Evolutionary conservation across 768 basidiomycete genomes (phyloP), one percentile per base, ranked within the genome.

Genomic region (Mycena rosella): DNA sequence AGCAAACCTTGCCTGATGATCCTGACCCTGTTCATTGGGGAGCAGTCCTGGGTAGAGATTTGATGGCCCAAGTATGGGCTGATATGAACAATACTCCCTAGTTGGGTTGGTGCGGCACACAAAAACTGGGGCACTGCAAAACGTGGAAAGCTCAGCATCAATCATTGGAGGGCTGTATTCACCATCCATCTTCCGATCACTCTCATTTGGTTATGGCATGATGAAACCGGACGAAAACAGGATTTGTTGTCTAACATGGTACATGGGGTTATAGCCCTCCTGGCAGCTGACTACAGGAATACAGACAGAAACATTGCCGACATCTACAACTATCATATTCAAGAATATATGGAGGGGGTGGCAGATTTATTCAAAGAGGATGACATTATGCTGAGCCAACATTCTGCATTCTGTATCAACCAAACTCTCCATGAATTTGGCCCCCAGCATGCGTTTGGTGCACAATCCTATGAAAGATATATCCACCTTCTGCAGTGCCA

Each of bases 151-250:
- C 74, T 79, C 7, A 75, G 70, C 24, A 80, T 80, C 0, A 76
- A 82, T 47, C 0, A n/a, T n/a, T n/a, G n/a, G n/a, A n/a, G n/a
- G n/a, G n/a, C n/a, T n/a, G n/a, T n/a, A n/a, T n/a, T n/a, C n/a
- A n/a, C n/a, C n/a, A n/a, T n/a, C n/a, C n/a, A n/a, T n/a, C n/a
- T n/a, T n/a, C n/a, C n/a, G n/a, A 74, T 83, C 40, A 80, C 79
- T 2, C 70, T 84, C 4, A 75, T 80, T 18, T 73, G 79, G 10
- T 65, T 81, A 0, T 84, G 82, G 82, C 73, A 74, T 0, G 24
- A 53, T 22, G 65, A 73, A 18, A 49, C 58, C 2, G 67, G 68
- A 1, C 72, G 74, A 0, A 58, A 60, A 18, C 30, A 68, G 8
- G 49, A 67, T 10, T 65, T 78, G 52, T 69, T 82, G 8, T 47